Evolutionary conservation across 2,329 filamentous ascomycete genomes (phyloP), one percentile per base, ranked within the genome.

Genomic region (Orbilia blumenaviensis): DNA sequence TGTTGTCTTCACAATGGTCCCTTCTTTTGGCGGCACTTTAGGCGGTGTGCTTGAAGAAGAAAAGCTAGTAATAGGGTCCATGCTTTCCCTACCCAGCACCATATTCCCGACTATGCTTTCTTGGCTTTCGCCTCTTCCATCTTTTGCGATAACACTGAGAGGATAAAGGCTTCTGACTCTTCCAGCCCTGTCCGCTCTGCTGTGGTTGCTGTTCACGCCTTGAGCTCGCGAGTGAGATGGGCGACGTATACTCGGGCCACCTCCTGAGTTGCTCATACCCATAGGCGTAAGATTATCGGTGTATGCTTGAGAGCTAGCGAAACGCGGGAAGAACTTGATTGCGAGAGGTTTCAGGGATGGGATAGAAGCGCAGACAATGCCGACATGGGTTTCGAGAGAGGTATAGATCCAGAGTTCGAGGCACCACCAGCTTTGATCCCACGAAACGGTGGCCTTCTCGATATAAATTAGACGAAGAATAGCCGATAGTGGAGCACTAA

Each of bases 291-390:
- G 23, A 23, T 61, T 50, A 10, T 50, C 38, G 3, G 71, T 46
- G 23, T 41, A 60, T 5, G 46, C 71, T 1, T 63, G 71, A 29
- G 63, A 56, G 36, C 63, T 68, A 7, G 16, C 71, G 16, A 75
- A 75, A n/a, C 64, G 71, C 18, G 83, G 83, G 12, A 84, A 78
- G 72, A 83, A 82, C 10, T 79, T 80, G n/a, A 80, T 78, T 73
- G 85, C 84, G 79, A 86, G 85, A 0, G 86, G 86, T 67, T 87
- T 87, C 4, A 87, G 81, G 0, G 86, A 85, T 0, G 86, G 85
- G 0, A 86, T 82, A 6, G 83, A 85, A 18, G 85, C 85, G 77
- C 86, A 87, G 29, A 84, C 80, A 38, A 87, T 84, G n/a, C 84
- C 85, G 4, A 84, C 81, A 66, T 85, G 86, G 72, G 86, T 81